Evolutionary conservation across 345 rosid species (phyloP).

Genomic region (Pelargonium nanum): DNA sequence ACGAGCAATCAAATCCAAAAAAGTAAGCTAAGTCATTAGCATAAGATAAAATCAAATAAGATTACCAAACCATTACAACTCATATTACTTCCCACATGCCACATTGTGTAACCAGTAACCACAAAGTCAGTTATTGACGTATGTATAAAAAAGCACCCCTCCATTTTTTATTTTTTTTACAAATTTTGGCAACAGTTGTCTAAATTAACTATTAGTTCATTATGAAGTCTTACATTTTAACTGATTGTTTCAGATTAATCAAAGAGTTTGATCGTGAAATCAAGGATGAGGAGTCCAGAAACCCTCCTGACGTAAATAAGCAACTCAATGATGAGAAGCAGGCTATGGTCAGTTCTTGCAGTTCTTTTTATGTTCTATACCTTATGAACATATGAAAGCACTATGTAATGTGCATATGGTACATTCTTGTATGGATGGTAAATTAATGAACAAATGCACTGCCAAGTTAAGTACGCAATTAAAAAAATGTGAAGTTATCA

Average conservation of each 20-base stretch:
- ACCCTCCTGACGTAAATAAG: conserved; percentile 71
- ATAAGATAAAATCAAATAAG: too few relatives aligned
- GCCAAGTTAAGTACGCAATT: too few relatives aligned
- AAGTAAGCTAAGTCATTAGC: too few relatives aligned
- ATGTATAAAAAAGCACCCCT: not conserved
- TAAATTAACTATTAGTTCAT: not conserved
- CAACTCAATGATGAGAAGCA: conserved; percentile 95
- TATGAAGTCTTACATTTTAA: conserved; percentile 3
- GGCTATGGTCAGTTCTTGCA: conserved; percentile 59
- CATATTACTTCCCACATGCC: not conserved
- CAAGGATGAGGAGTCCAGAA: conserved; percentile 72
- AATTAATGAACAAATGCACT: not conserved
- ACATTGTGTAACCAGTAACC: not conserved
- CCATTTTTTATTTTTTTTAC: not conserved
- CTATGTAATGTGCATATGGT: not conserved
- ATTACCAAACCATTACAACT: too few relatives aligned
- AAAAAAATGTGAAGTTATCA: too few relatives aligned
- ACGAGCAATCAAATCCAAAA: too few relatives aligned
- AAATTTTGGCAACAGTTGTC: too few relatives aligned
- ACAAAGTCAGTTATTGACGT: not conserved
- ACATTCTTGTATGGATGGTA: not conserved
- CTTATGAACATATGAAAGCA: not conserved
- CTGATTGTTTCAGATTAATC: conserved; percentile 48
- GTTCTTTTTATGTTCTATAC: conserved; percentile 1
- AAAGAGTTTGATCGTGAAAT: conserved; percentile 86